Evolutionary conservation across 352 stramenopile species (phyloP).

Genomic region (Globisporangium cylindrosporum): DNA sequence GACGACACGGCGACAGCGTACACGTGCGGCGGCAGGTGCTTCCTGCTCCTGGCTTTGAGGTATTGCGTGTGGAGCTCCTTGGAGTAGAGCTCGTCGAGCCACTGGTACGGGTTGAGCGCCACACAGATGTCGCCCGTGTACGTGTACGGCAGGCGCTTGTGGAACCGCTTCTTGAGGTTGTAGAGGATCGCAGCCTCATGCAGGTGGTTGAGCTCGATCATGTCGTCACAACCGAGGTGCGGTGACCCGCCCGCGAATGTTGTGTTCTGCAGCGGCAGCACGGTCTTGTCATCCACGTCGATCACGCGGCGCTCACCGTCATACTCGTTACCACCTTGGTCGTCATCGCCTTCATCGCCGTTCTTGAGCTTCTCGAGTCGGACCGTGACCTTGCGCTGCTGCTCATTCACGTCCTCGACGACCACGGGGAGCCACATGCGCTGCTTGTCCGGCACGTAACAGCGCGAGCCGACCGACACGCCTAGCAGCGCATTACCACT

Average conservation of each 20-base stretch:
- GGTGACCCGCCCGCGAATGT: slow-evolving; percentile 15
- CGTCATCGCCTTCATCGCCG: slow-evolving; percentile 20
- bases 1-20: slow-evolving; percentile 70
- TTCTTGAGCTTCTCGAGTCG: slow-evolving; percentile 35
- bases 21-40: slow-evolving; percentile 64
- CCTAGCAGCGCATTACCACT: slow-evolving; percentile 19
- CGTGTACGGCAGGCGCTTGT: slow-evolving; percentile 89
- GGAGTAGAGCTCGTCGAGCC: slow-evolving; percentile 79
- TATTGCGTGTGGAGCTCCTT: slow-evolving; percentile 69
- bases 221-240: slow-evolving; percentile 50
- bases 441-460: slow-evolving; percentile 68
- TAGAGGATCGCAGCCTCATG: slow-evolving; percentile 90
- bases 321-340: slow-evolving; percentile 13
- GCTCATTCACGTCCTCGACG: slow-evolving; percentile 59
- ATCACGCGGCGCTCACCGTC: slow-evolving; percentile 30
- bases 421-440: slow-evolving; percentile 71
- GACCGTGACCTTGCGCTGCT: slow-evolving; percentile 39
- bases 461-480: slow-evolving; percentile 57
- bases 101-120: slow-evolving; percentile 96
- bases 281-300: slow-evolving; percentile 26
- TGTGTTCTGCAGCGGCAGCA: slow-evolving; percentile 70
- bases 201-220: slow-evolving; percentile 84
- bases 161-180: slow-evolving; percentile 84
- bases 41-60: slow-evolving; percentile 33
- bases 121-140: slow-evolving; percentile 96